Evolutionary conservation across 2,329 filamentous ascomycete genomes (phyloP).

Genomic region (Botrytis paeoniae): DNA sequence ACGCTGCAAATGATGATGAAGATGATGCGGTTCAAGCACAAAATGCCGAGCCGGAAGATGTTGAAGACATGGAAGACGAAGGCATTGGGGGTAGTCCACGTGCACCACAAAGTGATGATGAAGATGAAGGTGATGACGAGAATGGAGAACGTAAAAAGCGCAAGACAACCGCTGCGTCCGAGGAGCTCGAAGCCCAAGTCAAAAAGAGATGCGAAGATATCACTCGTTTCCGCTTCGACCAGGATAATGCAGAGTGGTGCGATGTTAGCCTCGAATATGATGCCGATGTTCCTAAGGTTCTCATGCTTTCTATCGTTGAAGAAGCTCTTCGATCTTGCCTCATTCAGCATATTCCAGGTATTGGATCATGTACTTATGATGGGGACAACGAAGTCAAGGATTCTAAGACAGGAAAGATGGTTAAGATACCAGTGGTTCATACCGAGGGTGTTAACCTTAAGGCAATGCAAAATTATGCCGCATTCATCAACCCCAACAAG

Average conservation of each 20-base stretch:
- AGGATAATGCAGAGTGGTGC: slow-evolving; percentile 69
- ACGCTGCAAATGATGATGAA: slow-evolving; percentile 89
- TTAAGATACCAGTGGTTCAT: slow-evolving; percentile 59
- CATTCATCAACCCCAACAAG: slow-evolving; percentile 80
- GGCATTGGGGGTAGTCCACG: slow-evolving; percentile 50
- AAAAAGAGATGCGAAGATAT: slow-evolving; percentile 64
- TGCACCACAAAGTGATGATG: slow-evolving; percentile 36
- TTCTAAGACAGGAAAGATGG: slow-evolving; percentile 47
- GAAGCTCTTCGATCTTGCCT: slow-evolving; percentile 73
- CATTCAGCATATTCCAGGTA: slow-evolving; percentile 79
- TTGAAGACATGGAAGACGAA: slow-evolving; percentile 48
- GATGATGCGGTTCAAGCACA: slow-evolving; percentile 71
- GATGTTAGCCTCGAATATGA: slow-evolving; percentile 82
- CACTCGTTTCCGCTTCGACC: slow-evolving; percentile 76
- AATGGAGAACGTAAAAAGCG: slow-evolving; percentile 24
- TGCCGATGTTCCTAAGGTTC: slow-evolving; percentile 76
- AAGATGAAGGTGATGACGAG: slow-evolving; percentile 40
- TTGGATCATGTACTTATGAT: slow-evolving; percentile 69
- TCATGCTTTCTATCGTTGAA: slow-evolving; percentile 90
- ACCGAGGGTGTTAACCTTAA: slow-evolving; percentile 83
- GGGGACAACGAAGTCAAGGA: slow-evolving; percentile 54
- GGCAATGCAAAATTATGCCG: slow-evolving; percentile 85
- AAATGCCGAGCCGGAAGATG: slow-evolving; percentile 56
- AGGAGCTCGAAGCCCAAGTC: slow-evolving; percentile 59
- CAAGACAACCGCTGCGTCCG: slow-evolving; percentile 29